A percentile compares a stretch with the other conserved stretches of the same genome.
These are phyloP conservation scores for Parastagonospora avenae DNA, from an alignment of 2,329 filamentous ascomycete genomes.

Conservation along the genomic window DNA sequence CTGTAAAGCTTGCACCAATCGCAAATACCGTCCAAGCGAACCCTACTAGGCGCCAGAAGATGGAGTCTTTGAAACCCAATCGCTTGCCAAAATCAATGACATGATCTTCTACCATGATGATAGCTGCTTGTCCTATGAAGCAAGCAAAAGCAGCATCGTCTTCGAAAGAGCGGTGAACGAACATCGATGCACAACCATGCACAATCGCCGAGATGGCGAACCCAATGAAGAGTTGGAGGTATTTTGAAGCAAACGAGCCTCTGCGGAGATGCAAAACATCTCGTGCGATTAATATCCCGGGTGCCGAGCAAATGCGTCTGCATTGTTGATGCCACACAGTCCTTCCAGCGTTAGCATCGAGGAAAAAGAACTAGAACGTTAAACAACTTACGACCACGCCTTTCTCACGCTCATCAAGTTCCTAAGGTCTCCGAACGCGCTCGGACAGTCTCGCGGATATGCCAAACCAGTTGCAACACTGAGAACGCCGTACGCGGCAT, in stretches of 20 bases:
- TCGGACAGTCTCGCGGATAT: constrained; percentile 32
- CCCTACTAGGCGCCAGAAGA: constrained; percentile 25
- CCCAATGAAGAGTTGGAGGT: constrained; percentile 33
- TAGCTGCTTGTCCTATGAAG: constrained; percentile 30
- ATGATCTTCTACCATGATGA: constrained; percentile 39
- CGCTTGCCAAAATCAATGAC: constrained; percentile 27
- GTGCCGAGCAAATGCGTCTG: constrained; percentile 24
- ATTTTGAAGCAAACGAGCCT: constrained; percentile 36
- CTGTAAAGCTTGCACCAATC: constrained; percentile 17
- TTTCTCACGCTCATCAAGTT: constrained; percentile 24
- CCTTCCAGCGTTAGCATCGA: constrained; percentile 5
- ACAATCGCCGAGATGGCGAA: constrained; percentile 26
- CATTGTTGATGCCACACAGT: constrained; percentile 34
- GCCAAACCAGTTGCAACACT: constrained; percentile 22
- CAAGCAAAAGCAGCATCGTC: constrained; percentile 20
- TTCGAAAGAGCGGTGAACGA: constrained; percentile 12
- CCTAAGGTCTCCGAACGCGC: constrained; percentile 24
- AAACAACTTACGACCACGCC: constrained; percentile 27
- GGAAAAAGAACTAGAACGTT: background rate
- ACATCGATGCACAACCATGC: constrained; percentile 24
- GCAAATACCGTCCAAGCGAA: constrained; percentile 26
- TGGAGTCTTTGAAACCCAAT: constrained; percentile 17
- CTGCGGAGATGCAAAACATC: constrained; percentile 25
- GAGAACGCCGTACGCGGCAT: constrained; percentile 13
- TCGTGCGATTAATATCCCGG: constrained; percentile 20